A percentile compares a stretch with the other conserved stretches of the same genome.
Evolutionary conservation across 1,284 basidiomycete species (phyloP).

Genomic region (Papiliotrema flavescens): DNA sequence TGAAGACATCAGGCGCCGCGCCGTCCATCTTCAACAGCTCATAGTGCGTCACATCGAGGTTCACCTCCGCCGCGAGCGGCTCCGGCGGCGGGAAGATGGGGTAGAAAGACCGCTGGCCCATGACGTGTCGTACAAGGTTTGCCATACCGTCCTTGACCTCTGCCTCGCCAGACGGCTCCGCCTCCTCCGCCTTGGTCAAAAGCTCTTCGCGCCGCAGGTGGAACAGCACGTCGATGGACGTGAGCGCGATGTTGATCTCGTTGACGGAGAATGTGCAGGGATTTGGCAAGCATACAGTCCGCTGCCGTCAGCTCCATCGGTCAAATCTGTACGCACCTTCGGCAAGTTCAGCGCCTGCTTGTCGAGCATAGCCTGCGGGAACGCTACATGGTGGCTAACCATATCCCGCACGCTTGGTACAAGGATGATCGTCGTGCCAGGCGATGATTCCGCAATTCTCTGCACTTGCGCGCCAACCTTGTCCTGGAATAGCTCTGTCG

Average conservation of each 20-base stretch:
- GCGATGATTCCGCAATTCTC: conserved; percentile 60
- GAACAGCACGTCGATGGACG: conserved; percentile 81
- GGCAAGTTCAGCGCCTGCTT: conserved; percentile 49
- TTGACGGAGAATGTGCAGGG: conserved; percentile 82
- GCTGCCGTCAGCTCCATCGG: conserved; percentile 50
- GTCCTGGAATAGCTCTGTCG: conserved; percentile 65
- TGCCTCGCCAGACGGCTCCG: conserved; percentile 51
- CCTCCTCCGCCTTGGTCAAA: conserved; percentile 65
- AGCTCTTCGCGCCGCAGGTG: conserved; percentile 83
- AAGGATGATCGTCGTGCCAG: conserved; percentile 67
- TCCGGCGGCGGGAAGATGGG: conserved; percentile 85
- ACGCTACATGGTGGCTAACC: conserved; percentile 73
- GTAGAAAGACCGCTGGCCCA: conserved; percentile 91
- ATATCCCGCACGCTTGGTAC: conserved; percentile 81
- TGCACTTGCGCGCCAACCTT: conserved; percentile 63
- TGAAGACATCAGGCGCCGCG: conserved; percentile 70
- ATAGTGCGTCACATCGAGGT: conserved; percentile 76
- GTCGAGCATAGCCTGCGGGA: conserved; percentile 75
- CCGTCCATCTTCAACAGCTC: conserved; percentile 47
- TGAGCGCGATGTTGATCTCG: conserved; percentile 71
- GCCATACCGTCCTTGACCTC: conserved; percentile 68
- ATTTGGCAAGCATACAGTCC: conserved; percentile 77
- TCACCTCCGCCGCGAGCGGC: conserved; percentile 70
- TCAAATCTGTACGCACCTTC: conserved; percentile 38
- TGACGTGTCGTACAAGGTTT: conserved; percentile 70